These are phyloP conservation scores for Taphrina wiesneri DNA, from an alignment of 1,139 yeast genomes.

Conservation along the genomic window DNA sequence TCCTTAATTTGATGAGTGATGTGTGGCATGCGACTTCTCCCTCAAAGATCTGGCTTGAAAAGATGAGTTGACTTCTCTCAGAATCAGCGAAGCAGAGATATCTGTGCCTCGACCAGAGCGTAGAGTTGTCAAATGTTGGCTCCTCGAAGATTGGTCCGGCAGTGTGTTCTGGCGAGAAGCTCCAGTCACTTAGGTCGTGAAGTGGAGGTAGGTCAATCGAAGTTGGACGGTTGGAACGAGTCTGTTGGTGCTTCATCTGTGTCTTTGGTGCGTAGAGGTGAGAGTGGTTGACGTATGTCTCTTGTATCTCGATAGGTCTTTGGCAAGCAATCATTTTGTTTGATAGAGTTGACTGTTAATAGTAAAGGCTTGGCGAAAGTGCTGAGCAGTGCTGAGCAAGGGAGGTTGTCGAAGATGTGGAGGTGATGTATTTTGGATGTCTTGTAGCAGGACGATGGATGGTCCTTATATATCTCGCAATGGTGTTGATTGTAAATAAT, in stretches of 20 bases:
- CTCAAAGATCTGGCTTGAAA: slow-evolving; percentile 10
- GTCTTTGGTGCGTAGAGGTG: not conserved
- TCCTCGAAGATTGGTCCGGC: not conserved
- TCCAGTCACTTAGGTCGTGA: slow-evolving; percentile 10
- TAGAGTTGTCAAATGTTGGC: slow-evolving; percentile 6
- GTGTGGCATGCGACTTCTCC: slow-evolving; percentile 23
- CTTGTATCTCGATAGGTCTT: not conserved
- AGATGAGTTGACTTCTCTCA: not conserved
- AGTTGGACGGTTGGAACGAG: not conserved
- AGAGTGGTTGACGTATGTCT: not conserved
- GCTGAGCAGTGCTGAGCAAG: not conserved
- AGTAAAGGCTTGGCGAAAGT: not conserved
- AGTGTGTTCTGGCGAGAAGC: slow-evolving; percentile 1
- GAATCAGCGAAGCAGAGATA: slow-evolving; percentile 9
- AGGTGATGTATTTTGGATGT: not conserved
- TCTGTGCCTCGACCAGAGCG: slow-evolving; percentile 19
- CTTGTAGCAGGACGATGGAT: not conserved
- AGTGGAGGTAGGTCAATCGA: slow-evolving; percentile 14
- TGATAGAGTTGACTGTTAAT: not conserved
- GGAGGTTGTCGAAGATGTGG: not conserved
- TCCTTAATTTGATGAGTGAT: slow-evolving; percentile 6
- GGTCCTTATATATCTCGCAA: not conserved
- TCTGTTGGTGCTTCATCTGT: not conserved
- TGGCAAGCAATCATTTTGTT: slow-evolving; percentile 1
- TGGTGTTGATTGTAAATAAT: not conserved